Conservation (phyloP, 805 yeast species). For the Millerago galiae region DNA sequence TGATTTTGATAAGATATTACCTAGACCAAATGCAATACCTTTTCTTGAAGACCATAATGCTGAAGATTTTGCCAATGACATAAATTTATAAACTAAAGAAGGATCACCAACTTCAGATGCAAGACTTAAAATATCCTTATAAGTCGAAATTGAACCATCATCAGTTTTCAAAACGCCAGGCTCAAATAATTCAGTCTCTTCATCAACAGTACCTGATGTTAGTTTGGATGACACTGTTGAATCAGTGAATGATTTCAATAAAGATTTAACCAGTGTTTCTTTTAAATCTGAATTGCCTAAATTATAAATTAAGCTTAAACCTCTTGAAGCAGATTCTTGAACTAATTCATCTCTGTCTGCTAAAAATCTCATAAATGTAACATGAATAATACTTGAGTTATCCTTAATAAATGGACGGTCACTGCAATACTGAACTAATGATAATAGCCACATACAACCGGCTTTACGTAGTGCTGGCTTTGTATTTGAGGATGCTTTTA, state of each 20-base stretch:
- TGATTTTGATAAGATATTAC: slow-evolving; percentile 74
- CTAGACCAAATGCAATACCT: slow-evolving; percentile 91
- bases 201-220: slow-evolving; percentile 62
- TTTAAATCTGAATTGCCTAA: slow-evolving; percentile 60
- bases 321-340: slow-evolving; percentile 92
- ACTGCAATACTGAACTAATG: slow-evolving; percentile 71
- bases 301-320: slow-evolving; percentile 76
- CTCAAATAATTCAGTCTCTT: slow-evolving; percentile 80
- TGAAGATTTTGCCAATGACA: slow-evolving; percentile 85
- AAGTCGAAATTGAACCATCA: slow-evolving; percentile 79
- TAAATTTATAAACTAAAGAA: slow-evolving; percentile 84
- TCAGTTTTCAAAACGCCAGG: slow-evolving; percentile 74
- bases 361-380: slow-evolving; percentile 68
- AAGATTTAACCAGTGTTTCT: slow-evolving; percentile 65
- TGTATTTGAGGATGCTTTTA: slow-evolving; percentile 51
- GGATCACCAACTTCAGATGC: slow-evolving; percentile 98
- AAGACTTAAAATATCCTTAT: slow-evolving; percentile 77
- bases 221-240: slow-evolving; percentile 39
- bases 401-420: slow-evolving; percentile 33
- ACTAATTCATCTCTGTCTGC: slow-evolving; percentile 78
- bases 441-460: slow-evolving; percentile 80
- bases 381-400: slow-evolving; percentile 57
- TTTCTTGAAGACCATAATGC: slow-evolving; percentile 88
- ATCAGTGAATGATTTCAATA: slow-evolving; percentile 74
- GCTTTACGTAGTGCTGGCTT: slow-evolving; percentile 72